A percentile compares a stretch with the other conserved stretches of the same genome.
Conservation (phyloP, 768 basidiomycete genomes). For the Agaricus sinodeliciosus region DNA sequence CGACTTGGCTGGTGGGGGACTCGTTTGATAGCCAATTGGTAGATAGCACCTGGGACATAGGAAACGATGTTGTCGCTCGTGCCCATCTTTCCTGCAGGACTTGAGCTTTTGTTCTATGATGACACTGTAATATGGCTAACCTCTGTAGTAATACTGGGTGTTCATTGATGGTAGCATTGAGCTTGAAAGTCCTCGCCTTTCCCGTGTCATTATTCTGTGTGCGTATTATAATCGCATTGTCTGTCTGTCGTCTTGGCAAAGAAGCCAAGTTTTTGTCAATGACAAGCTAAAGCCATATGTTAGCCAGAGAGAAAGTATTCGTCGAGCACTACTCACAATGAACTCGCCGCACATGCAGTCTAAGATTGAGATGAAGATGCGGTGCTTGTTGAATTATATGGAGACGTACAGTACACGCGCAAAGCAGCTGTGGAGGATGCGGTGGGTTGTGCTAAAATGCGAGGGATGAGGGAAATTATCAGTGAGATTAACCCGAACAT, state of each 20-base stretch:
- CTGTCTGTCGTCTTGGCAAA: slow-evolving; percentile 68
- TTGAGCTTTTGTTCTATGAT: not conserved
- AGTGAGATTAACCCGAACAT: slow-evolving; percentile 15
- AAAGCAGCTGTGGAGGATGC: slow-evolving; percentile 72
- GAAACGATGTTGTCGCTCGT: slow-evolving; percentile 73
- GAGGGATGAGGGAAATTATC: not conserved
- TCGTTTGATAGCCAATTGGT: slow-evolving; percentile 71
- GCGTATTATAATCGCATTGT: slow-evolving; percentile 75
- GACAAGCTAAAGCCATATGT: slow-evolving; percentile 46
- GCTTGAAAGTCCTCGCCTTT: slow-evolving; percentile 74
- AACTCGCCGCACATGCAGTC: slow-evolving; percentile 89
- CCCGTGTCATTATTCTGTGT: slow-evolving; percentile 53
- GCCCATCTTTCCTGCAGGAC: slow-evolving; percentile 47
- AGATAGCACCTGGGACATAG: slow-evolving; percentile 63
- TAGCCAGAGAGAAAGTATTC: not conserved
- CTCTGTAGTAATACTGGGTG: slow-evolving; percentile 68
- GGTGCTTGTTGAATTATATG: not conserved
- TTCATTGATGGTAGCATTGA: slow-evolving; percentile 68
- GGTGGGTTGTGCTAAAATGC: slow-evolving; percentile 60
- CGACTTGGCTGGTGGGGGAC: slow-evolving; percentile 69
- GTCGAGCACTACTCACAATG: slow-evolving; percentile 45
- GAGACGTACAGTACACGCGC: slow-evolving; percentile 70
- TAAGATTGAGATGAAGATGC: slow-evolving; percentile 21
- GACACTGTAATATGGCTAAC: slow-evolving; percentile 30
- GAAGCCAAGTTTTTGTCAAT: slow-evolving; percentile 68